Conservation (phyloP, 2,329 filamentous ascomycete genomes). For the Cucurbitaria berberidis region DNA sequence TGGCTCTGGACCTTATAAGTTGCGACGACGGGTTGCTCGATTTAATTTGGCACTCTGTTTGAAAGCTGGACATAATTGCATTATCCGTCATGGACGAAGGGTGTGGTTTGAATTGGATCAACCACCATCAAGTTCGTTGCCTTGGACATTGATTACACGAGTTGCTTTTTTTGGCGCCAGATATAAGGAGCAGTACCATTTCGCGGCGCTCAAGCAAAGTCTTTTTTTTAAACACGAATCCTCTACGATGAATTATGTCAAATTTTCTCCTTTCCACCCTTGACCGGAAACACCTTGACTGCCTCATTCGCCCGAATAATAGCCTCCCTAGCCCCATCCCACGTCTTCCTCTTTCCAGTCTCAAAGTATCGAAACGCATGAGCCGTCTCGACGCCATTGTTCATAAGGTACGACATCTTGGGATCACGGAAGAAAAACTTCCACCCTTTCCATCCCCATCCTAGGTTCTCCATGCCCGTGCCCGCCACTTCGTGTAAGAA, state of each 20-base stretch:
- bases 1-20: no score
- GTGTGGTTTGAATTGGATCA: no score
- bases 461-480: constrained; percentile 41
- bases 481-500: constrained; percentile 46
- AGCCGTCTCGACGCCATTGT: constrained; percentile 43
- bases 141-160: no score
- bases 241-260: no score
- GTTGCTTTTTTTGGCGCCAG: no score
- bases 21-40: background rate
- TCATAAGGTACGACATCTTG: constrained; percentile 39
- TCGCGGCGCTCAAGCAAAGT: no score
- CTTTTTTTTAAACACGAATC: no score
- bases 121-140: no score
- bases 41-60: background rate
- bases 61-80: no score
- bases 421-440: constrained; percentile 44
- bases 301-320: constrained; percentile 20
- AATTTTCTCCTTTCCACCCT: constrained; percentile 5
- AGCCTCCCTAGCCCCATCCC: constrained; percentile 20
- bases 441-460: constrained; percentile 42
- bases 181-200: no score
- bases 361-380: constrained; percentile 47
- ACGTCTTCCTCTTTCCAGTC: constrained; percentile 34
- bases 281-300: constrained; percentile 16
- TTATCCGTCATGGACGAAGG: no score